A percentile compares a stretch with the other conserved stretches of the same genome.
Conservation (phyloP, 2,329 filamentous ascomycete genomes). For the Chaetomium sp. region DNA sequence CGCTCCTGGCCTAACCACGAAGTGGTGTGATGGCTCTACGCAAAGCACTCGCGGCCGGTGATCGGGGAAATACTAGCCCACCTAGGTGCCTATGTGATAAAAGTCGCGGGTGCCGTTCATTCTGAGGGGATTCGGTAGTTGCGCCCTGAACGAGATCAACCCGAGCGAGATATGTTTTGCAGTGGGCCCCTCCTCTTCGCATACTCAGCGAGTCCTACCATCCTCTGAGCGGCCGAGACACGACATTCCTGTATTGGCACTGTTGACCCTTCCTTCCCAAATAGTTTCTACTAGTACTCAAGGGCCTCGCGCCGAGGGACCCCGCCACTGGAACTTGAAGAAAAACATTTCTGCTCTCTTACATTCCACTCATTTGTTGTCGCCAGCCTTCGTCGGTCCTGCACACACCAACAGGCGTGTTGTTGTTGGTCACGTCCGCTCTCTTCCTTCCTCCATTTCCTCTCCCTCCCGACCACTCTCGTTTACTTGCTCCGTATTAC, state of each 20-base stretch:
- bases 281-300: not conserved
- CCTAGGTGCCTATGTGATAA: not conserved
- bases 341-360: constrained; percentile 5
- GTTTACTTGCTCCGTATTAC: not conserved
- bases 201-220: not conserved
- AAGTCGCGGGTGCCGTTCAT: not conserved
- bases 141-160: not conserved
- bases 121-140: not conserved
- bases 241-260: constrained; percentile 12
- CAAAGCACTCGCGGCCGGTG: not conserved
- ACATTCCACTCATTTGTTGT: constrained; percentile 1
- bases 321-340: not conserved
- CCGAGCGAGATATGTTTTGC: not conserved
- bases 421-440: constrained; percentile 14
- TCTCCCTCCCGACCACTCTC: not conserved
- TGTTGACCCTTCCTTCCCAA: constrained; percentile 17
- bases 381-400: constrained; percentile 10
- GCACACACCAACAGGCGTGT: constrained; percentile 1
- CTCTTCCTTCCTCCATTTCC: not conserved
- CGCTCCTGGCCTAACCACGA: not conserved
- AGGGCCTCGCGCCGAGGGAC: not conserved
- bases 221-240: constrained; percentile 14
- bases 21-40: not conserved
- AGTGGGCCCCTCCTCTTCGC: not conserved
- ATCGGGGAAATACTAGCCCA: not conserved